Percentiles rank a stretch among this genome's conserved stretches.
Conservation (phyloP, 2,329 filamentous ascomycete species). For the Pezicula carpinea region DNA sequence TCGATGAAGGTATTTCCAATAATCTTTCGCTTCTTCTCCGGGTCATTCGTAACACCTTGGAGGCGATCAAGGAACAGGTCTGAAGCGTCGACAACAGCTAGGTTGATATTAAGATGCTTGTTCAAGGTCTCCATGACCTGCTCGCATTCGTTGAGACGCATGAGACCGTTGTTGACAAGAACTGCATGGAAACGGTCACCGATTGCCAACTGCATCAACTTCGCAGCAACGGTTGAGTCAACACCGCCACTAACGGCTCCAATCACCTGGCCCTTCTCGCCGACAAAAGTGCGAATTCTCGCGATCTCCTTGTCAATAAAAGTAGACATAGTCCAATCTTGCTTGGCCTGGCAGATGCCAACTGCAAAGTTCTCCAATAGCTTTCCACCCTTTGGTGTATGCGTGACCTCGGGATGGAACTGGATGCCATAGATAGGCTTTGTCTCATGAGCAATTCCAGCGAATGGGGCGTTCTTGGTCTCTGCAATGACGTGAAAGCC, state of each 20-base stretch:
- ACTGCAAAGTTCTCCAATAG: constrained; percentile 81
- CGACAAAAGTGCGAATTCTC: constrained; percentile 77
- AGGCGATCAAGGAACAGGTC: constrained; percentile 74
- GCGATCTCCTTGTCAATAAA: constrained; percentile 78
- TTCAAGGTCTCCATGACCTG: constrained; percentile 76
- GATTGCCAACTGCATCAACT: constrained; percentile 83
- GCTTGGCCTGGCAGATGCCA: constrained; percentile 70
- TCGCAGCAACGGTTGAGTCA: constrained; percentile 82
- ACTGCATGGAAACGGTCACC: constrained; percentile 76
- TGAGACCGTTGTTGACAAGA: constrained; percentile 77
- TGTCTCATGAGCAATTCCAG: constrained; percentile 68
- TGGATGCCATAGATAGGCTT: constrained; percentile 76
- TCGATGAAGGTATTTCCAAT: constrained; percentile 79
- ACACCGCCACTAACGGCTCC: constrained; percentile 80
- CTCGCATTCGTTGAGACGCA: constrained; percentile 81
- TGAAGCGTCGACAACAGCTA: constrained; percentile 78
- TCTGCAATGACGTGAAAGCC: constrained; percentile 70
- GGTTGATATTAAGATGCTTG: constrained; percentile 80
- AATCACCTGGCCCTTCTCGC: constrained; percentile 74
- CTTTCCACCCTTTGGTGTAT: constrained; percentile 64
- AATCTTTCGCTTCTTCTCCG: constrained; percentile 86
- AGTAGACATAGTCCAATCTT: constrained; percentile 80
- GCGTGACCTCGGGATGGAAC: constrained; percentile 82
- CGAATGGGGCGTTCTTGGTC: constrained; percentile 72
- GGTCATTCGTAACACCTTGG: constrained; percentile 66